Percentiles rank a stretch among this genome's conserved stretches.
These are phyloP conservation scores for Macrolepiota dolichaula DNA, from an alignment of 768 basidiomycete species.

Conservation along the genomic window DNA sequence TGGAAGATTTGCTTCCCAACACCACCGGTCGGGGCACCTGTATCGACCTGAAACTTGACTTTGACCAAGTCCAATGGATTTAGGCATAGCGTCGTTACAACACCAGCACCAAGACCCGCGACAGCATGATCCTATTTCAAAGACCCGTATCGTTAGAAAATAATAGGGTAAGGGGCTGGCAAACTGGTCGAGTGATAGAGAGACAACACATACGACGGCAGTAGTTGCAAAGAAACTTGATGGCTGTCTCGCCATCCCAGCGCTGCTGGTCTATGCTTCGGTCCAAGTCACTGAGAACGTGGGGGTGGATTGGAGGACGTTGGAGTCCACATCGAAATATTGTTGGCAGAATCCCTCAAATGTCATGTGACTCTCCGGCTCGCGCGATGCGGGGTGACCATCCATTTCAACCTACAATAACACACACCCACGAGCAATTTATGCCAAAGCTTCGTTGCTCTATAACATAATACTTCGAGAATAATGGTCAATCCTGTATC, in stretches of 20 bases:
- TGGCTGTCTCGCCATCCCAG: constrained; percentile 38
- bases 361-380: not conserved
- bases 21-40: constrained; percentile 54
- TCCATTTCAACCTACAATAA: not conserved
- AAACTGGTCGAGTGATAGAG: not conserved
- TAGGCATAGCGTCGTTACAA: constrained; percentile 91
- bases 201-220: constrained; percentile 35
- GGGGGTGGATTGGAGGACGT: not conserved
- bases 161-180: not conserved
- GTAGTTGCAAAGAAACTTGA: constrained; percentile 51
- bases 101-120: constrained; percentile 90
- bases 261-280: constrained; percentile 17
- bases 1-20: constrained; percentile 74
- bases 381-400: not conserved
- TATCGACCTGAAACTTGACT: constrained; percentile 88
- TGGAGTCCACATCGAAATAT: not conserved
- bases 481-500: too few species aligned
- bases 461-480: too few species aligned
- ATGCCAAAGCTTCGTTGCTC: too few species aligned
- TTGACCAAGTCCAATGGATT: constrained; percentile 97
- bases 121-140: constrained; percentile 83
- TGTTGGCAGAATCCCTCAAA: not conserved
- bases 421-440: too few species aligned
- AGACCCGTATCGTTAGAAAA: not conserved
- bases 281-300: not conserved